These are phyloP conservation scores for Incumbomyces lentus DNA, from an alignment of 2,329 filamentous ascomycete genomes.

Conservation along the genomic window DNA sequence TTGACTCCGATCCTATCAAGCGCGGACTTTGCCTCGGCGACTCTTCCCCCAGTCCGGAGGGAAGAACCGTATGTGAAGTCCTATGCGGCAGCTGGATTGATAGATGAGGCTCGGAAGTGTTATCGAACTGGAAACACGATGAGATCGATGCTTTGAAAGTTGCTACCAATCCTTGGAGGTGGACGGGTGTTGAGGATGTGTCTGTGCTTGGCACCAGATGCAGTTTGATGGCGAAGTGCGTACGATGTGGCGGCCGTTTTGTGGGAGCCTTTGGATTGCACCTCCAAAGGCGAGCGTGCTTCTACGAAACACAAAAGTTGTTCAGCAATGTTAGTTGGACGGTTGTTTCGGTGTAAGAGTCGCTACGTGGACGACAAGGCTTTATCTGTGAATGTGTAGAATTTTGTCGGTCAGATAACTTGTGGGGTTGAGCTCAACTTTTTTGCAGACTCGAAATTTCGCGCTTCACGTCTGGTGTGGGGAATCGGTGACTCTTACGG, in stretches of 20 bases:
- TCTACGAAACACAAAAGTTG: neutral
- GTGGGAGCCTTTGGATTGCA: conserved; percentile 15
- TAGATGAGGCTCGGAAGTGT: conserved; percentile 40
- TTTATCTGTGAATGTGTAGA: conserved; percentile 1
- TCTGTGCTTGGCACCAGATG: conserved; percentile 32
- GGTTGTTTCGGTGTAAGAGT: neutral
- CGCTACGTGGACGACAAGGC: conserved; percentile 6
- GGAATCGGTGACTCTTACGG: neutral
- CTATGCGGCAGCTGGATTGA: conserved; percentile 98
- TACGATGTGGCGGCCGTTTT: conserved; percentile 21
- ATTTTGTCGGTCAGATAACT: neutral
- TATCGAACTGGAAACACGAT: conserved; percentile 15
- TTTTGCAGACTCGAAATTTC: conserved; percentile 6
- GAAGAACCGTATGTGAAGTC: conserved; percentile 96
- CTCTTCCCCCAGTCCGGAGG: conserved; percentile 91
- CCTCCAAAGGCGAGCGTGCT: conserved; percentile 16
- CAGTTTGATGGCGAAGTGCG: conserved; percentile 31
- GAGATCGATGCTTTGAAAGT: conserved; percentile 12
- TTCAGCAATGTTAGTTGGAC: neutral
- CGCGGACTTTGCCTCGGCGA: conserved; percentile 87
- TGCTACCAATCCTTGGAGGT: conserved; percentile 29
- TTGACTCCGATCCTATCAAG: conserved; percentile 81
- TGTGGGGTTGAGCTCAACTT: conserved; percentile 1
- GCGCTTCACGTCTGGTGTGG: neutral
- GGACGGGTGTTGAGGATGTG: conserved; percentile 40